These are phyloP conservation scores for Ophiostoma piceae DNA, from an alignment of 2,329 filamentous ascomycete genomes.

Conservation along the genomic window DNA sequence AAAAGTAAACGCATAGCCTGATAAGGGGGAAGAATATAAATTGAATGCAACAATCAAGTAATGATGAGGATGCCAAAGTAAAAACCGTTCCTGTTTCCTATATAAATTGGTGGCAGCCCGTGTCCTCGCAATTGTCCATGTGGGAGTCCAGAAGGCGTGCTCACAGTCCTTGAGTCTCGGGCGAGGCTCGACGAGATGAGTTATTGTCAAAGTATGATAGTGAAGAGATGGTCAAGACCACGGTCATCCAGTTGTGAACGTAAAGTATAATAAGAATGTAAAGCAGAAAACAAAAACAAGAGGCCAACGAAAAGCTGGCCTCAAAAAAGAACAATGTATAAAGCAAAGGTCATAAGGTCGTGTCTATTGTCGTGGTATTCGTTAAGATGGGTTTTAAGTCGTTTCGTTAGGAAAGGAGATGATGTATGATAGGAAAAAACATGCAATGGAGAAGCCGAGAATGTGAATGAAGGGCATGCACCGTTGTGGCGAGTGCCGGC, in stretches of 20 bases:
- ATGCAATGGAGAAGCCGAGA: neutral
- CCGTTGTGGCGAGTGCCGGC: neutral
- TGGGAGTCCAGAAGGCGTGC: neutral
- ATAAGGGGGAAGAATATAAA: neutral
- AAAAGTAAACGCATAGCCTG: neutral
- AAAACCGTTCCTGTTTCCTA: neutral
- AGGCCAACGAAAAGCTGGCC: constrained; percentile 1
- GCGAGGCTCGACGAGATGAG: neutral
- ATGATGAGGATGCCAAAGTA: neutral
- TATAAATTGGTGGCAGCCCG: neutral
- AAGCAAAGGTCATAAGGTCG: constrained; percentile 4
- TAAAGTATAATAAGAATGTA: neutral
- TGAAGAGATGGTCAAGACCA: neutral
- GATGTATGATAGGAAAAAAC: neutral
- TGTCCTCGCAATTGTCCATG: neutral
- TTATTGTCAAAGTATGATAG: neutral
- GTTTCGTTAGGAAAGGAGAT: neutral
- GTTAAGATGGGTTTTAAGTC: constrained; percentile 4
- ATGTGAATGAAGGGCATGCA: neutral
- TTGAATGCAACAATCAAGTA: neutral
- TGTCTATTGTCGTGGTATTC: constrained; percentile 9
- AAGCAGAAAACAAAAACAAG: constrained; percentile 1
- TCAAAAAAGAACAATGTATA: neutral
- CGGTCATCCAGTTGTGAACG: neutral
- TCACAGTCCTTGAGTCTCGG: neutral